Conservation (phyloP, 306 rosid genomes). For the Quercus glauca region DNA sequence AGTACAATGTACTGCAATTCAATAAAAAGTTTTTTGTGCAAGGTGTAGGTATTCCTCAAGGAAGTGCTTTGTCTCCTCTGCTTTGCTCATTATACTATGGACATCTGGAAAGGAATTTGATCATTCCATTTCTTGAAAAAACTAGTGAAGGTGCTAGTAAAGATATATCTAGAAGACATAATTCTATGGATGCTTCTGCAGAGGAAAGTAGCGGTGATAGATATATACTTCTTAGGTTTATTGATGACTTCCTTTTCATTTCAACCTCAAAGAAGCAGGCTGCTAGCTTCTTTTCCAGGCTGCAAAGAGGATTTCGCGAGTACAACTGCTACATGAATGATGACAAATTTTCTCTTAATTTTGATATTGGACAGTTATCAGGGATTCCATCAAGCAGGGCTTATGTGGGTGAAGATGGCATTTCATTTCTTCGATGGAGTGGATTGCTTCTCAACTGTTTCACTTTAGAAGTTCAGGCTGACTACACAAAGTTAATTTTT, state of each 20-base stretch:
- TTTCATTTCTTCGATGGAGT: conserved; percentile 78
- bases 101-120: conserved; percentile 66
- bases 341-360: conserved; percentile 43
- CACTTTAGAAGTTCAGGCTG: conserved; percentile 32
- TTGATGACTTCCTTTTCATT: conserved; percentile 81
- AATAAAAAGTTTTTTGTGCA: conserved; percentile 74
- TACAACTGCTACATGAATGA: no score
- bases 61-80: conserved; percentile 82
- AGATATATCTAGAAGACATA: conserved; percentile 5
- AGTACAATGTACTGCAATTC: conserved; percentile 70
- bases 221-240: conserved; percentile 46
- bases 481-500: conserved; percentile 67
- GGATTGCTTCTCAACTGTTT: conserved; percentile 84
- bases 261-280: conserved; percentile 84
- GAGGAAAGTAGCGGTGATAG: conserved; percentile 18
- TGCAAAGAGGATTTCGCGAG: no score
- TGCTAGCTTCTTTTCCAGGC: conserved; percentile 9
- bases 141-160: conserved; percentile 23
- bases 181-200: conserved; percentile 8
- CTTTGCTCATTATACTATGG: conserved; percentile 88
- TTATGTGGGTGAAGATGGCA: conserved; percentile 46
- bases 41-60: conserved; percentile 87
- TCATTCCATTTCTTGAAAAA: conserved; percentile 69
- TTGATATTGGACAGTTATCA: conserved; percentile 43
- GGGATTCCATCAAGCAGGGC: conserved; percentile 41